A percentile compares a stretch with the other conserved stretches of the same genome.
Conservation (phyloP, 164 flowering plant genomes). For the Vitis cinerea region DNA sequence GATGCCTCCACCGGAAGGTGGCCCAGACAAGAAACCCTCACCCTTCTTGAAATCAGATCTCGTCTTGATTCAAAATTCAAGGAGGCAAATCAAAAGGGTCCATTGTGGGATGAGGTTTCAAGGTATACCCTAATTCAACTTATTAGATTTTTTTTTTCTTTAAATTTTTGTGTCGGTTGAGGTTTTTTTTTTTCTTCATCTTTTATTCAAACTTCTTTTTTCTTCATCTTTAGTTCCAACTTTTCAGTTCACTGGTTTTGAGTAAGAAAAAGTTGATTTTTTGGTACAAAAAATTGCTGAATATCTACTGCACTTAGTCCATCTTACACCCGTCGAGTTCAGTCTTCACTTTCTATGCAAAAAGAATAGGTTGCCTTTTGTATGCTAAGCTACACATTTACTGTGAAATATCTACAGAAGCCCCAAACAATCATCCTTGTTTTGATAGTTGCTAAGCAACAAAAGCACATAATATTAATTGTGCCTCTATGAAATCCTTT, state of each 20-base stretch:
- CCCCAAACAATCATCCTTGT: not conserved
- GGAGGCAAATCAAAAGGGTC: constrained; percentile 96
- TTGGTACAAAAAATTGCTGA: not conserved
- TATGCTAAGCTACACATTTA: constrained; percentile 5
- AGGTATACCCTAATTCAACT: constrained; percentile 49
- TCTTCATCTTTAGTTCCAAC: constrained; percentile 7
- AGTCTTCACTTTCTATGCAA: constrained; percentile 6
- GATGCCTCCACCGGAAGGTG: constrained; percentile 73
- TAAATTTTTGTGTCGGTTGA: not conserved
- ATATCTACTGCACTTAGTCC: not conserved
- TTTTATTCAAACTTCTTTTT: constrained; percentile 4
- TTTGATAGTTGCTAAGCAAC: constrained; percentile 5
- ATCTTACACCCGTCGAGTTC: constrained; percentile 1
- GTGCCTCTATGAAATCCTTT: too few species aligned
- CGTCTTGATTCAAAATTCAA: constrained; percentile 81
- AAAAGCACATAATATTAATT: not conserved
- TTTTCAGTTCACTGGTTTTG: constrained; percentile 1
- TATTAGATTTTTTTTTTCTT: not conserved
- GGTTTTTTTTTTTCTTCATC: not conserved
- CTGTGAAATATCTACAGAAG: not conserved
- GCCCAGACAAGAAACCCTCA: constrained; percentile 95
- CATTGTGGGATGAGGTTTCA: constrained; percentile 95
- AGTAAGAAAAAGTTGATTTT: constrained; percentile 10
- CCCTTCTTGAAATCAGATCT: constrained; percentile 90
- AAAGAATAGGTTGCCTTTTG: constrained; percentile 6